Percentiles rank a stretch among this genome's conserved stretches.
phyloP scores from a whole-genome alignment of 768 basidiomycete species.

The Lactarius pseudohatsudake region DNA sequence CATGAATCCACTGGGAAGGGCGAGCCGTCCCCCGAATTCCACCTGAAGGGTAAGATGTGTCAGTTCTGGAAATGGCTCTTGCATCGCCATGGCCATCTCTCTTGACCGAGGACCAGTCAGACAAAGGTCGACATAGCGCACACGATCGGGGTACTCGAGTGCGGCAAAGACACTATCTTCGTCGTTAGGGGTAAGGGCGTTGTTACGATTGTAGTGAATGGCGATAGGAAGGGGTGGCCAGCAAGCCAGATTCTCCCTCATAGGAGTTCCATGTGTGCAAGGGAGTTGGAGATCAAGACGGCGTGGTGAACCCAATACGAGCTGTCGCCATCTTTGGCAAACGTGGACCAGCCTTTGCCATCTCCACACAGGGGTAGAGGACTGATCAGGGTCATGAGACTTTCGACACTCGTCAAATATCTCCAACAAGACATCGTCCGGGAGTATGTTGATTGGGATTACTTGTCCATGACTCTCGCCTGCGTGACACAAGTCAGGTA shows the following conservation, averaged over 20 bases:
- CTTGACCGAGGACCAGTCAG: neutral
- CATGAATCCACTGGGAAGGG: neutral
- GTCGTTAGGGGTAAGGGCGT: neutral
- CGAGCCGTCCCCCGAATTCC: neutral
- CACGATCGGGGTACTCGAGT: neutral
- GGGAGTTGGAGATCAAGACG: conserved; percentile 7
- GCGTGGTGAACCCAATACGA: conserved; percentile 2
- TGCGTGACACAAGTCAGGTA: neutral
- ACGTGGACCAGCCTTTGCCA: conserved; percentile 4
- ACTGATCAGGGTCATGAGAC: neutral
- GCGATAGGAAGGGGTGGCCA: conserved; percentile 9
- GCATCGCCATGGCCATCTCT: neutral
- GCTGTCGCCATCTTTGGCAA: conserved; percentile 4
- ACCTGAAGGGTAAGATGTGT: neutral
- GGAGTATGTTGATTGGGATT: neutral
- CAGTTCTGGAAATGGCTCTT: neutral
- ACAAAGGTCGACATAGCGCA: neutral
- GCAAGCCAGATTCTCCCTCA: neutral
- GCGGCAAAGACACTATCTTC: neutral
- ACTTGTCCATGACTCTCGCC: neutral
- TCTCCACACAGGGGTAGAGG: neutral
- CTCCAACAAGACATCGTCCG: neutral
- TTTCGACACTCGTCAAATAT: neutral
- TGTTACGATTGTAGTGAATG: neutral
- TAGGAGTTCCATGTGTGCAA: conserved; percentile 5